Base-by-base conservation (phyloP, 208 protist genomes). In the Leishmania major region DNA sequence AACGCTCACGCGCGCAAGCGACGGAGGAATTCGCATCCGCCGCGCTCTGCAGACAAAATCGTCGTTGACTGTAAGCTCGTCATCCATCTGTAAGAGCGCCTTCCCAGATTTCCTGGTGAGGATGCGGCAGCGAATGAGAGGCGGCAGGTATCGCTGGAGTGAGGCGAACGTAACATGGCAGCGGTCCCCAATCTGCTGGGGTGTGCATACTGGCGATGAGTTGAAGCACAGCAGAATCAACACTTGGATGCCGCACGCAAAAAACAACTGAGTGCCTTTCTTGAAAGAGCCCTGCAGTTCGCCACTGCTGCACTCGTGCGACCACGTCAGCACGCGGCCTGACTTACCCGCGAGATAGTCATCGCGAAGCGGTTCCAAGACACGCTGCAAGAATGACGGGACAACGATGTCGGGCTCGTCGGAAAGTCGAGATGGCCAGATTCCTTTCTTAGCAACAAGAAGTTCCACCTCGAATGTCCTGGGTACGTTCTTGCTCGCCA, bases 171-270 rank as follows among this genome's bases (percentile, higher is more conserved):
- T 31, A 31, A 79, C 62, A 66, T 84, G 49, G 70, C 80, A 84
- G 37, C 67, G 75, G 22, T 80, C 76, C 17, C n/a, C 77, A 40
- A 87, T 70, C 47, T 84, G 77, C 70, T 81, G 84, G 40, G 79
- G 77, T 13, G 88, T 90, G 83, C 84, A 82, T n/a, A 79, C 57
- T 15, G 83, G 82, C 28, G 37, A 55, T 17, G 84, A 80, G 79
- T 97, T 97, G 81, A 98, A 96, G 40, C 87, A 81, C 11, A 98
- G 85, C 19, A 98, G 79, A 28, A 96, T 84, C 73, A 93, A 87
- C 3, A 89, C 91, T 77, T 98, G 96, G 25, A 92, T 71, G 17
- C 88, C 92, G 15, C 89, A 93, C 67, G 96, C 86, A 13, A 78
- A 79, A 37, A 98, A 82, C 6, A 87, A 80, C 45, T 91, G 85